Percentiles rank a stretch among this genome's conserved stretches.
Evolutionary conservation across 306 rosid genomes (phyloP).

Genomic region (Senna siamea): DNA sequence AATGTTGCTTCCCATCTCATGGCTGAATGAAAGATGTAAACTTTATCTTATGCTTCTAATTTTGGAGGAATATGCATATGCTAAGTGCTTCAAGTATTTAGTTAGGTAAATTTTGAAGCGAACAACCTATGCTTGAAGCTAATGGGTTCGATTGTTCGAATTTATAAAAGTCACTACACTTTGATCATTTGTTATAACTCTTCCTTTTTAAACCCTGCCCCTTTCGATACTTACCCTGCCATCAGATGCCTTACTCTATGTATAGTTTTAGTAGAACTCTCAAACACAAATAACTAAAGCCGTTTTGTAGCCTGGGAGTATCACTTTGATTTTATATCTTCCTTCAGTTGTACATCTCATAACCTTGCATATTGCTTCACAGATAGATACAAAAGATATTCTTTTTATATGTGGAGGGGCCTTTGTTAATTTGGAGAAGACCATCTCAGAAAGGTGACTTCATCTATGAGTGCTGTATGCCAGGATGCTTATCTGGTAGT

Average conservation of each 20-base stretch:
- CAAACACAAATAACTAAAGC: constrained; percentile 23
- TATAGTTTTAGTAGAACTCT: no score
- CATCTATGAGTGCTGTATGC: constrained; percentile 24
- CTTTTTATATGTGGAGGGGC: constrained; percentile 84
- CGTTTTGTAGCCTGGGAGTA: constrained; percentile 20
- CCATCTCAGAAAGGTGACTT: constrained; percentile 68
- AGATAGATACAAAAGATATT: constrained; percentile 70
- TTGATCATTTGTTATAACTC: background rate
- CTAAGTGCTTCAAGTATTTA: constrained; percentile 8
- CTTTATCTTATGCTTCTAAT: constrained; percentile 13
- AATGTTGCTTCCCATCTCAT: background rate
- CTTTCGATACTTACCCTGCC: no score
- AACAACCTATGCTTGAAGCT: background rate
- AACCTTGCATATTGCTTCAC: constrained; percentile 32
- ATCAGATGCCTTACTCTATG: constrained; percentile 4
- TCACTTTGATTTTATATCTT: constrained; percentile 12
- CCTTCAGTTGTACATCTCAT: constrained; percentile 18
- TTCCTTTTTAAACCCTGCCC: background rate
- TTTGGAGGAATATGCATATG: background rate
- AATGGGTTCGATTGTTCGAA: background rate
- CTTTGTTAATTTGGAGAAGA: constrained; percentile 74
- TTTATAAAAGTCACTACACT: background rate
- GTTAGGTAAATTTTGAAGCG: background rate
- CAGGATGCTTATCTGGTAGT: constrained; percentile 4
- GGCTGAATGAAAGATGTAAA: constrained; percentile 17